These are phyloP conservation scores for Beta macrorhiza DNA, from an alignment of 179 eudicot species.

Conservation along the genomic window DNA sequence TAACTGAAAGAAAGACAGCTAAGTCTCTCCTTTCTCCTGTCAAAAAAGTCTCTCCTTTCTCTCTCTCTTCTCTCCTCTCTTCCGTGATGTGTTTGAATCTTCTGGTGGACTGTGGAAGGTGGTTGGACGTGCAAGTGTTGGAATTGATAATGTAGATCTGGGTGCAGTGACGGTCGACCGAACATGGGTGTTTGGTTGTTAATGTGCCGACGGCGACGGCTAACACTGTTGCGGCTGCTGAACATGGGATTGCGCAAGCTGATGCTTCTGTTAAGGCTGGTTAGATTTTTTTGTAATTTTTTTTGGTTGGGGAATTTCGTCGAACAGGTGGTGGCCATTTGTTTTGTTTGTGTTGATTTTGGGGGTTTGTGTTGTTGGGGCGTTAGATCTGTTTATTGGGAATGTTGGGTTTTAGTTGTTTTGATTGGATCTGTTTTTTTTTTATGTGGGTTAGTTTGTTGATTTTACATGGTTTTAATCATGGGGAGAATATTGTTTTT, in stretches of 20 bases:
- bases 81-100: conserved; percentile 78
- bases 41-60: too few species aligned
- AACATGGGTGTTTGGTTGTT: conserved; percentile 89
- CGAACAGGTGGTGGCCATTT: conserved; percentile 26
- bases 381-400: background rate
- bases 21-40: too few species aligned
- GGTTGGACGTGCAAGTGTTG: too few species aligned
- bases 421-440: too few species aligned
- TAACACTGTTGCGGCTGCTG: conserved; percentile 92
- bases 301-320: conserved; percentile 29
- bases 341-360: background rate
- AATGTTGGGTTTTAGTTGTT: too few species aligned
- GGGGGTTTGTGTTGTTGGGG: background rate
- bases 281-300: conserved; percentile 20
- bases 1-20: too few species aligned
- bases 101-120: conserved; percentile 74
- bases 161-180: conserved; percentile 37
- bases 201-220: conserved; percentile 78
- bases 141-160: too few species aligned
- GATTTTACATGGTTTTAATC: background rate
- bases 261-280: conserved; percentile 93
- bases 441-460: background rate
- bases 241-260: conserved; percentile 94
- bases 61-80: too few species aligned
- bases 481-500: background rate